phyloP scores from a whole-genome alignment of 169 alveolate genomes.

The Eimeria falciformis region DNA sequence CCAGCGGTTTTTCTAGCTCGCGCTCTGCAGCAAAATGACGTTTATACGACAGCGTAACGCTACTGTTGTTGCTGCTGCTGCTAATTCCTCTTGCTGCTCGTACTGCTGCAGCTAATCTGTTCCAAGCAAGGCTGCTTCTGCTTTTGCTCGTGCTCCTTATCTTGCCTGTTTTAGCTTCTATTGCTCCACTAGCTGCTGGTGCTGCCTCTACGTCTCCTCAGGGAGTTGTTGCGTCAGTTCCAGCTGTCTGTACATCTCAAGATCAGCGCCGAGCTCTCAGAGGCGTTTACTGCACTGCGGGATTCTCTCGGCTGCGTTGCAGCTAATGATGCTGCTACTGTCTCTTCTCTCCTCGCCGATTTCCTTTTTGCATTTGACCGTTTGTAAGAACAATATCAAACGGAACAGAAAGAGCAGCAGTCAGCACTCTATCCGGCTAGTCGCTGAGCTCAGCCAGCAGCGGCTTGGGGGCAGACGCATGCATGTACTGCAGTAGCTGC shows the following conservation, averaged over 20 bases:
- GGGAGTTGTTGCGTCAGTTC: slow-evolving; percentile 47
- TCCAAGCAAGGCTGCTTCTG: not conserved
- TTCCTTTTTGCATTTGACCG: not conserved
- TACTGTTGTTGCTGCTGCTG: slow-evolving; percentile 23
- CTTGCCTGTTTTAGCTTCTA: not conserved
- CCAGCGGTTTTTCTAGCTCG: slow-evolving; percentile 51
- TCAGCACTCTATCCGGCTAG: too few species aligned
- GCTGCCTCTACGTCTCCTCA: slow-evolving; percentile 26
- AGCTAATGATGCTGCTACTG: not conserved
- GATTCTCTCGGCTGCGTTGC: slow-evolving; percentile 36
- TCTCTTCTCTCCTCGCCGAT: not conserved
- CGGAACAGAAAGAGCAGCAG: slow-evolving; percentile 1
- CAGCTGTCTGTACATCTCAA: slow-evolving; percentile 53
- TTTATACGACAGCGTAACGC: slow-evolving; percentile 49
- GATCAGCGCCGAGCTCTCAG: slow-evolving; percentile 33
- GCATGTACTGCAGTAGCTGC: not conserved
- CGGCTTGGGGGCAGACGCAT: not conserved
- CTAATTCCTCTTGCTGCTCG: not conserved
- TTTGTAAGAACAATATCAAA: slow-evolving; percentile 23
- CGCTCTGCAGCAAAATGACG: slow-evolving; percentile 72
- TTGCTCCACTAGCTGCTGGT: not conserved
- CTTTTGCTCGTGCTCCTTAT: not conserved
- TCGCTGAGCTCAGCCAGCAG: not conserved
- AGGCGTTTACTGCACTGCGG: slow-evolving; percentile 32
- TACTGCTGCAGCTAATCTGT: not conserved